Evolutionary conservation across 257 asterid species (phyloP).

Genomic region (Solanum infundibuliforme): DNA sequence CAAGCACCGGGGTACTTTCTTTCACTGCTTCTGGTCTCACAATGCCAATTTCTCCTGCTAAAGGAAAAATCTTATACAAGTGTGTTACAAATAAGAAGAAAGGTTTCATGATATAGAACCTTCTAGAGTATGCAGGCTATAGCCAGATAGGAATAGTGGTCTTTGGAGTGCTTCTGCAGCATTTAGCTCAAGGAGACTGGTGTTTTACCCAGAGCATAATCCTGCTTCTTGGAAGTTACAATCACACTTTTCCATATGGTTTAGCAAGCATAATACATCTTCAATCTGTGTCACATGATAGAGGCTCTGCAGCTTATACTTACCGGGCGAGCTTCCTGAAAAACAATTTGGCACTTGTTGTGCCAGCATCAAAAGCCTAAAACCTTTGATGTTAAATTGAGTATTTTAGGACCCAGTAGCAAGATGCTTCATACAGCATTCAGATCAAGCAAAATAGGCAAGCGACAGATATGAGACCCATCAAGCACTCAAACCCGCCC

Average conservation of each 20-base stretch:
- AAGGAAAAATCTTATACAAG: not conserved
- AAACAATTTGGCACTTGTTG: not conserved
- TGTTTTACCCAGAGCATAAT: not conserved
- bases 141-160: not conserved
- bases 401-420: not conserved
- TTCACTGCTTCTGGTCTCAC: not conserved
- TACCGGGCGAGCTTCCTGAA: not conserved
- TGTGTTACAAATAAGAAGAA: not conserved
- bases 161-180: not conserved
- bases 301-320: not conserved
- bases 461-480: not conserved
- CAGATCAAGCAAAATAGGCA: not conserved
- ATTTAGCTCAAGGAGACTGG: not conserved
- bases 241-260: not conserved
- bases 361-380: not conserved
- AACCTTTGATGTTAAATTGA: not conserved
- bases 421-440: not conserved
- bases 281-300: not conserved
- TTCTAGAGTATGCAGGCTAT: not conserved
- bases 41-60: not conserved
- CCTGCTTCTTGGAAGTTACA: not conserved
- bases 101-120: not conserved
- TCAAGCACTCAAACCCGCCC: conserved; percentile 88
- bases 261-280: not conserved
- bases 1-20: not conserved